A percentile compares a stretch with the other conserved stretches of the same genome.
phyloP scores from a whole-genome alignment of 495 filamentous ascomycete genomes.

The Neurospora sp. region DNA sequence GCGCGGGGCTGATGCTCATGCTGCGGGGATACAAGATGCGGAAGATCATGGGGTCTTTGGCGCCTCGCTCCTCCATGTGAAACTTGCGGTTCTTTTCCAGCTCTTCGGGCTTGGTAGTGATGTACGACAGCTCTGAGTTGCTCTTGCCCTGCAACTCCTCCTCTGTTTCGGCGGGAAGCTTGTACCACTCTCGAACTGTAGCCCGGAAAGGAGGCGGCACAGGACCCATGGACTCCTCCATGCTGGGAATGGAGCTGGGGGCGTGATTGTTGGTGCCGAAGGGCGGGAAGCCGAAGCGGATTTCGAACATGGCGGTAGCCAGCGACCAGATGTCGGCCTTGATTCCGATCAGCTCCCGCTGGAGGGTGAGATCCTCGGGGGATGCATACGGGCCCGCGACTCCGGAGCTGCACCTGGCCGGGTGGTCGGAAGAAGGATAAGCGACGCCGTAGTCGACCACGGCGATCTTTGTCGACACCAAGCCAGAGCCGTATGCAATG shows the following conservation, averaged over 20 bases:
- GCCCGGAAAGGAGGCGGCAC: constrained; percentile 8
- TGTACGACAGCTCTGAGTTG: not conserved
- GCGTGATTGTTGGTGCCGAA: not conserved
- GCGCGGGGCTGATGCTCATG: not conserved
- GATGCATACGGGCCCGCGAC: constrained; percentile 10
- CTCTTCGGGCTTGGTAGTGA: not conserved
- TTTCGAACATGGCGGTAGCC: constrained; percentile 10
- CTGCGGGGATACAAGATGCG: not conserved
- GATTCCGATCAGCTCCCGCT: not conserved
- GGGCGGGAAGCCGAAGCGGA: not conserved
- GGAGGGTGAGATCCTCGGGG: constrained; percentile 12
- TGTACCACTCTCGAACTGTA: not conserved
- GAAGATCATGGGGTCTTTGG: not conserved
- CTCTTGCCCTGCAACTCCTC: not conserved
- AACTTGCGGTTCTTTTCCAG: not conserved
- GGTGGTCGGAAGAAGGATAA: not conserved
- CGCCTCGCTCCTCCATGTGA: not conserved
- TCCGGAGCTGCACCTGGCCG: constrained; percentile 1
- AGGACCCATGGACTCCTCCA: constrained; percentile 11
- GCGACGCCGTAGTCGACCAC: constrained; percentile 22
- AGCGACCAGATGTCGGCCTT: constrained; percentile 19
- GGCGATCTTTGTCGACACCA: constrained; percentile 9
- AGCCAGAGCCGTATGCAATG: not conserved
- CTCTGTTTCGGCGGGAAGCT: not conserved
- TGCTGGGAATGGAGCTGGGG: not conserved